These are phyloP conservation scores for Tetrahymena elliotti DNA, from an alignment of 73 alveolate genomes.

Conservation along the genomic window DNA sequence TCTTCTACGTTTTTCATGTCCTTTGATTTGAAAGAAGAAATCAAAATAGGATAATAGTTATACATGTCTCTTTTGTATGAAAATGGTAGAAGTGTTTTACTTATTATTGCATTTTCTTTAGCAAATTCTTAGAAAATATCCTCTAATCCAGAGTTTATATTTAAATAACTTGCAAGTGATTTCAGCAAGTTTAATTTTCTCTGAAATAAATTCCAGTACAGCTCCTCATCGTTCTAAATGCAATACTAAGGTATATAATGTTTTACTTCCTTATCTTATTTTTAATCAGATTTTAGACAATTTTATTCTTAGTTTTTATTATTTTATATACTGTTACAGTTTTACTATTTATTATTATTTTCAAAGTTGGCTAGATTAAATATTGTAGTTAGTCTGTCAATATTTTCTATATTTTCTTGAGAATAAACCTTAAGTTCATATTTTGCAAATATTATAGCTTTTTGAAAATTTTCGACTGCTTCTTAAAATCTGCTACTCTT, in stretches of 20 bases:
- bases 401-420: neutral
- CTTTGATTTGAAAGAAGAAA: neutral
- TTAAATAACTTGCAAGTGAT: neutral
- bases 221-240: neutral
- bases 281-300: neutral
- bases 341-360: neutral
- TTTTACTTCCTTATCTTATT: neutral
- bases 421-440: neutral
- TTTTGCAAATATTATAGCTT: neutral
- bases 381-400: neutral
- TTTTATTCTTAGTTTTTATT: neutral
- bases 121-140: neutral
- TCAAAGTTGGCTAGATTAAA: neutral
- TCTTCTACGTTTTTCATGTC: neutral
- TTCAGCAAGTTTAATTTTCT: neutral
- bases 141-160: neutral
- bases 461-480: neutral
- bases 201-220: neutral
- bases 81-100: neutral
- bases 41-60: neutral
- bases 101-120: neutral
- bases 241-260: too few relatives aligned
- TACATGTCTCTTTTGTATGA: neutral
- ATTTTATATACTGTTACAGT: neutral
- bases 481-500: neutral